These are phyloP conservation scores for Starmerella khaoyaiensis DNA, from an alignment of 805 yeast genomes.

Conservation along the genomic window DNA sequence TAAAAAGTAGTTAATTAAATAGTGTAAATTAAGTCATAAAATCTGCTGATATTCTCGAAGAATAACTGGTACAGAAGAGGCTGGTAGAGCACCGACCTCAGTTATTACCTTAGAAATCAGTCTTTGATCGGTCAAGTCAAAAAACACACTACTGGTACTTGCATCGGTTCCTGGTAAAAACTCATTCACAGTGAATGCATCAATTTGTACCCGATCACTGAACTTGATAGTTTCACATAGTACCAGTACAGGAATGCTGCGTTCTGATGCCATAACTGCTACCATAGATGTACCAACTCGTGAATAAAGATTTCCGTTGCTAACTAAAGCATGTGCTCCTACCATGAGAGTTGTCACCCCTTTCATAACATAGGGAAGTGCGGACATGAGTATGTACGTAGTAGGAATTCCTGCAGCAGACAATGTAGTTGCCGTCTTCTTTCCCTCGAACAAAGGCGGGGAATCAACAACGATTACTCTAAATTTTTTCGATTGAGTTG, in stretches of 20 bases:
- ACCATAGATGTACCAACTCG: conserved; percentile 90
- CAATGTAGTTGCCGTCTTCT: conserved; percentile 53
- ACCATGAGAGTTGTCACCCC: conserved; percentile 83
- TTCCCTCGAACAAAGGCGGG: conserved; percentile 89
- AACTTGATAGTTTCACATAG: conserved; percentile 93
- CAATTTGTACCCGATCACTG: conserved; percentile 88
- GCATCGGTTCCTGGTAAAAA: conserved; percentile 29
- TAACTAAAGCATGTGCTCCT: conserved; percentile 95
- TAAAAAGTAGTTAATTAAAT: too few species aligned
- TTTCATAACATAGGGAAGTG: conserved; percentile 66
- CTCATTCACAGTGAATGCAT: conserved; percentile 89
- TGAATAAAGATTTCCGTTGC: conserved; percentile 85
- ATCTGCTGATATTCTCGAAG: conserved; percentile 59
- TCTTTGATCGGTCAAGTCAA: conserved; percentile 88
- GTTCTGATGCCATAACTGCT: conserved; percentile 78
- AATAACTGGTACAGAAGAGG: conserved; percentile 96
- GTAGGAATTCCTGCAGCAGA: conserved; percentile 52
- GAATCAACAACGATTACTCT: conserved; percentile 82
- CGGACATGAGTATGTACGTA: conserved; percentile 66
- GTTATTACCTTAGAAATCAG: conserved; percentile 90
- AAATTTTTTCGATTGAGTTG: conserved; percentile 49
- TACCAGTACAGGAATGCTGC: conserved; percentile 86
- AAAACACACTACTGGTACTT: conserved; percentile 71
- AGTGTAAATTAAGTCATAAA: conserved; percentile 10
- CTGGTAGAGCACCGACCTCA: conserved; percentile 91